These are phyloP conservation scores for Pleurotus ostreatus DNA, from an alignment of 768 basidiomycete species.

Conservation along the genomic window DNA sequence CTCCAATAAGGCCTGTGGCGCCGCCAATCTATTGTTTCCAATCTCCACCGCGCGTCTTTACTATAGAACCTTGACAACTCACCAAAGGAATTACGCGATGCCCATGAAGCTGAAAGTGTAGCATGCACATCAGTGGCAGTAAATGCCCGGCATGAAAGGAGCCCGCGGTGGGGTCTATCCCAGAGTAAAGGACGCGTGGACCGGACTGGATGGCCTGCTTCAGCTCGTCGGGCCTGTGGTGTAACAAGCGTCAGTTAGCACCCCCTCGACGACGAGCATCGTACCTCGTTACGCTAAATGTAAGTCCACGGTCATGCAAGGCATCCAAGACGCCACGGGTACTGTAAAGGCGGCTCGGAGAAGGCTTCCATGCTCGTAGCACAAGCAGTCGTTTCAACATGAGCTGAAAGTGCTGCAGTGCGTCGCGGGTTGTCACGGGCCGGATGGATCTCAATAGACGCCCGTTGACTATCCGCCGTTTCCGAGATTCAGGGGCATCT, in stretches of 20 bases:
- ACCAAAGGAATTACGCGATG: slow-evolving; percentile 84
- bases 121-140: slow-evolving; percentile 76
- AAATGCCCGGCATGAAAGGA: slow-evolving; percentile 94
- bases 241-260: no score
- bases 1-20: slow-evolving; percentile 94
- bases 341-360: background rate
- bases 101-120: slow-evolving; percentile 87
- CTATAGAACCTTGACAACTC: slow-evolving; percentile 24
- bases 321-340: slow-evolving; percentile 31
- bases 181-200: slow-evolving; percentile 71
- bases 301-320: slow-evolving; percentile 40
- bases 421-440: no score
- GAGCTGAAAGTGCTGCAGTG: no score
- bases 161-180: slow-evolving; percentile 88
- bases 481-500: no score
- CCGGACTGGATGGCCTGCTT: slow-evolving; percentile 21
- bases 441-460: no score
- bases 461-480: no score
- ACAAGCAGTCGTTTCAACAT: background rate
- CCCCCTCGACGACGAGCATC: background rate
- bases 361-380: slow-evolving; percentile 1
- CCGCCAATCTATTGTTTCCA: slow-evolving; percentile 75
- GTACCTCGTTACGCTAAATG: slow-evolving; percentile 44
- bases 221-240: background rate
- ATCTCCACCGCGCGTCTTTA: background rate